Evolutionary conservation across 805 yeast species (phyloP), one percentile per base, ranked within the genome.

Genomic region (Myxozyma monticola): DNA sequence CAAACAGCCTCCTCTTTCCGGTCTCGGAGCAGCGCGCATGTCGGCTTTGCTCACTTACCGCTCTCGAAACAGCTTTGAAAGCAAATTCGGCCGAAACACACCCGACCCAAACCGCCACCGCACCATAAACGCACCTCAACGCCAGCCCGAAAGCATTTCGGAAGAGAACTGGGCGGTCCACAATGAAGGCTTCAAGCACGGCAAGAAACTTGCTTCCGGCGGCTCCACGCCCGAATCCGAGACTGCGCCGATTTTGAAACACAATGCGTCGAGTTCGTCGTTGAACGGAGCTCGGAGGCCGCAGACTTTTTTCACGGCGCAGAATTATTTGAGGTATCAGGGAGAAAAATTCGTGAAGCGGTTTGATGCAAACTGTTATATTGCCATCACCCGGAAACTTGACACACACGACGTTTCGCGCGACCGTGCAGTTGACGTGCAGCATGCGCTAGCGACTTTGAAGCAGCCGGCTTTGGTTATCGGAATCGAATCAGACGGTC

Each of bases 1-100:
- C 39, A 1, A 40, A 26, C 22, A 55, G 46, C 95, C 89, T 3
- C 99, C 99, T 2, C 73, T 73, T 21, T 76, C 83, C 8, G 99
- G 99, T 0, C 71, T 93, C 20, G 85, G 96, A 22, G 99, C 99
- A 5, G 99, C 99, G 0, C 80, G 99, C 68, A 93, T 93, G 99
- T 79, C 96, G 9, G 99, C 99, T 0, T 73, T 93, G 59, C 73
- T 93, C 47, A 93, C 98, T 0, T 93, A 93, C 65, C 77, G 99
- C 60, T 86, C 96, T 4, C 76, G 98, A 62, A 88, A 90, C 67
- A 84, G 95, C 24, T 93, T 91, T 68, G 98, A 93, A 65, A 72
- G 83, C 43, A 78, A 95, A 62, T 93, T 93, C 66, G 95, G 98
- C n/a, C 79, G 99, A 64, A 83, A 81, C 45, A 68, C 75, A 21